phyloP scores from a whole-genome alignment of 768 basidiomycete species.

The Termitomyces sp. region DNA sequence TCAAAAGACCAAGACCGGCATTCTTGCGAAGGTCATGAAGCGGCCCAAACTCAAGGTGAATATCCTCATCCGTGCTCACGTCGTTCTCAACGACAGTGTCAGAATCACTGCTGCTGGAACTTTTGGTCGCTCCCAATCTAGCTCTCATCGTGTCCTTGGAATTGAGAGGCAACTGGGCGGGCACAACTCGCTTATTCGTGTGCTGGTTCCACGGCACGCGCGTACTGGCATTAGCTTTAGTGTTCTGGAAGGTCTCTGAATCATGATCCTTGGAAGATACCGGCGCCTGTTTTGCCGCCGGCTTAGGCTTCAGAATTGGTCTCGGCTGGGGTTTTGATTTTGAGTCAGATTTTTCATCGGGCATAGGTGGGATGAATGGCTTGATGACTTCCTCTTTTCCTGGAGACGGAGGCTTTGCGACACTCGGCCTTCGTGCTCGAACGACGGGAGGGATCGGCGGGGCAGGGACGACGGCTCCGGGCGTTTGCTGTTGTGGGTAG shows the following conservation, averaged over 20 bases:
- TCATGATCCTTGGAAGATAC: not conserved
- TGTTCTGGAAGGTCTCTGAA: not conserved
- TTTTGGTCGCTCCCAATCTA: not conserved
- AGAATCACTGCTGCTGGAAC: not conserved
- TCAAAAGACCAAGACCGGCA: conserved; percentile 1
- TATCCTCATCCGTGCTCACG: not conserved
- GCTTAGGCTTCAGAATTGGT: conserved; percentile 2
- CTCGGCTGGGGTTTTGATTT: not conserved
- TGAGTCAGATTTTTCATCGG: not conserved
- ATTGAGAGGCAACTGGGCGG: not conserved
- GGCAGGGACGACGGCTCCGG: not conserved
- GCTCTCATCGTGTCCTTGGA: not conserved
- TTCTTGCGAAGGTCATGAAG: conserved; percentile 2
- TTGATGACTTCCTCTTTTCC: not conserved
- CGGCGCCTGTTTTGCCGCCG: not conserved
- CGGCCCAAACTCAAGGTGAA: not conserved
- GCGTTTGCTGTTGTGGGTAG: not conserved
- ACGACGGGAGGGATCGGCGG: not conserved
- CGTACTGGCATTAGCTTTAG: not conserved
- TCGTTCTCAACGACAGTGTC: not conserved
- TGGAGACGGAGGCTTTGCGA: not conserved
- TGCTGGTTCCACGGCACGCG: not conserved
- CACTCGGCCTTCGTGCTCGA: not conserved
- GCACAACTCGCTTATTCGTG: not conserved
- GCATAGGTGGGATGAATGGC: conserved; percentile 5